A percentile compares a stretch with the other conserved stretches of the same genome.
phyloP scores from a whole-genome alignment of 2,329 filamentous ascomycete genomes.

The Mycocentrospora acerina region DNA sequence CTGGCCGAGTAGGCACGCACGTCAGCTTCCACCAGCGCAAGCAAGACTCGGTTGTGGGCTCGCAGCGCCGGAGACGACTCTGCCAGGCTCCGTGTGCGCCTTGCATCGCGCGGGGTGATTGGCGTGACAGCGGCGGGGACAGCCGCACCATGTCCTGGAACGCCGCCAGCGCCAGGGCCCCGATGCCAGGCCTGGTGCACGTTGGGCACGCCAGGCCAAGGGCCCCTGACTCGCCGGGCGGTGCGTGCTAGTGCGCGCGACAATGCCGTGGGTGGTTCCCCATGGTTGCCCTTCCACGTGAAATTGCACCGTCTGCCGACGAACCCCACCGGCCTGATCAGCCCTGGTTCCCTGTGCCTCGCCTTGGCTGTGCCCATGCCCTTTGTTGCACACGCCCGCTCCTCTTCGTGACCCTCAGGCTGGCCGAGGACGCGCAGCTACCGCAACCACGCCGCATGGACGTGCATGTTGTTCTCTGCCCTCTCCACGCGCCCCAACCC shows the following conservation, averaged over 20 bases:
- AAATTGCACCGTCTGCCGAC: too few species aligned
- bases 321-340: too few species aligned
- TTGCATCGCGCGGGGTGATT: constrained; percentile 13
- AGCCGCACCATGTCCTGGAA: too few species aligned
- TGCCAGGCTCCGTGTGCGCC: constrained; percentile 8
- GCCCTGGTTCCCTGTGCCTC: neutral
- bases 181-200: too few species aligned
- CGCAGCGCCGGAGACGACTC: constrained; percentile 11
- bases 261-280: too few species aligned
- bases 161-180: too few species aligned
- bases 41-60: constrained; percentile 7
- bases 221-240: too few species aligned
- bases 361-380: constrained; percentile 21
- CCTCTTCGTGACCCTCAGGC: constrained; percentile 1
- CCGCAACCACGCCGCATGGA: constrained; percentile 23
- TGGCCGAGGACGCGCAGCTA: constrained; percentile 15
- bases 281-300: too few species aligned
- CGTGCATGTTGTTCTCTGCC: constrained; percentile 19
- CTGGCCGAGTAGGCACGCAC: constrained; percentile 2
- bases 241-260: too few species aligned
- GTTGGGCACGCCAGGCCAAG: too few species aligned
- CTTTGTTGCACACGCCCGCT: constrained; percentile 1
- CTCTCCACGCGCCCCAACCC: constrained; percentile 13
- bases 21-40: neutral
- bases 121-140: constrained; percentile 8